Base-by-base conservation (phyloP, 2,329 filamentous ascomycete genomes). In the Zopfia rhizophila region DNA sequence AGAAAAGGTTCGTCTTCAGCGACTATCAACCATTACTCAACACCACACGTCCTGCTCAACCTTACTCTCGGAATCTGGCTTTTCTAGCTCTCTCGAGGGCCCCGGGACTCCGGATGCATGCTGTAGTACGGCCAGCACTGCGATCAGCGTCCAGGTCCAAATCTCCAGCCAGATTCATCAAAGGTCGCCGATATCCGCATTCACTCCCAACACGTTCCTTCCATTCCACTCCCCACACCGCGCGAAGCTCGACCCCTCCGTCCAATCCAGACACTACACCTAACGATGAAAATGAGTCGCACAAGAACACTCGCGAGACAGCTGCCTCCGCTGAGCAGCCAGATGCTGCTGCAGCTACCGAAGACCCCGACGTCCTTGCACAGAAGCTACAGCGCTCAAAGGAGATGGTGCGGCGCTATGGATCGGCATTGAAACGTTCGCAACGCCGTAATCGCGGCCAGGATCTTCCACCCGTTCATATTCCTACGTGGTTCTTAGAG, bases 401-500 rank as follows among this genome's bases (percentile, higher is more conserved):
- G 21, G 68, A 72, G 42, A 59, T 63, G 37, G 58, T 65, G 6
- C 61, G 69, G 19, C 51, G 65, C 29, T 70, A 72, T 37, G 58
- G 65, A 17, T 65, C 68, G 12, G 68, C 67, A 29, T 49, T 70
- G 46, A 61, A 65, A 21, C 65, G 69, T 8, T 60, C 69, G 17
- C 64, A 68, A 40, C 51, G 66, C 23, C 57, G 59, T 21, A 68
- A 66, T 38, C 67, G 68, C 36, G 49, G 61, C 0, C 57, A 66
- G 23, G 68, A 65, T 11, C 52, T 72, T 11, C 69, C 70, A 32
- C 72, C 73, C 14, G 65, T 76, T 4, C 73, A 78, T 37, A 70
- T 89, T 11, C 84, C 86, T 1, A 68, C 75, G 44, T 80, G 76
- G 68, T 89, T 88, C 51, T 67, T 83, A 40, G 69, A 78, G 27